Conservation (phyloP, 1,284 basidiomycete species). For the Sanguinoderma infundibulare region DNA sequence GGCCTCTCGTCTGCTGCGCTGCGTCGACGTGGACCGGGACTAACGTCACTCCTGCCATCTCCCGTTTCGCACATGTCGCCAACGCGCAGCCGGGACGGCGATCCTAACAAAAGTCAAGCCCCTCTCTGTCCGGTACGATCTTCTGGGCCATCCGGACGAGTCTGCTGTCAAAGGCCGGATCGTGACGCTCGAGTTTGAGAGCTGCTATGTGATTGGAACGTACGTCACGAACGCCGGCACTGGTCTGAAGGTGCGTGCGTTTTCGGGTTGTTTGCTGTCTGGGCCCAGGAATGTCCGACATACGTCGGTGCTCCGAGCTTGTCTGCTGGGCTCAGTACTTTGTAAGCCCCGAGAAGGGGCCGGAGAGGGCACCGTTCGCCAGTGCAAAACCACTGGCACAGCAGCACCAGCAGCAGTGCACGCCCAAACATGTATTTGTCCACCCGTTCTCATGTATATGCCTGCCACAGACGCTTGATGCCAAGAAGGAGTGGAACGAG, state of each 20-base stretch:
- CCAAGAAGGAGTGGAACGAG: conserved; percentile 77
- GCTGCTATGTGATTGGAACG: conserved; percentile 76
- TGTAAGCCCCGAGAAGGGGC: too few relatives aligned
- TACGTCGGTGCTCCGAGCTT: too few relatives aligned
- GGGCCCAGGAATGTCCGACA: too few relatives aligned
- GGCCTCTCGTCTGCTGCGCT: conserved; percentile 24
- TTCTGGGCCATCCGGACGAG: conserved; percentile 76
- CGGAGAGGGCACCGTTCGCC: not conserved
- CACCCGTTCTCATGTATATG: not conserved
- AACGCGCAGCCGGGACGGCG: conserved; percentile 74
- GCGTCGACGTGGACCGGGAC: too few relatives aligned
- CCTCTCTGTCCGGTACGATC: conserved; percentile 62
- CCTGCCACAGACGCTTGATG: conserved; percentile 63
- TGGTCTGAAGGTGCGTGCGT: conserved; percentile 65
- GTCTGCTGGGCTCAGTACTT: too few relatives aligned
- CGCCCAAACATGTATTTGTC: not conserved
- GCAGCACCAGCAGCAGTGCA: too few relatives aligned
- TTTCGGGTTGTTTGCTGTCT: not conserved
- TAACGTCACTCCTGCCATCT: not conserved
- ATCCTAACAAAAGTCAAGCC: conserved; percentile 82
- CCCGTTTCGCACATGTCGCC: not conserved
- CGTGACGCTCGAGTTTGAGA: conserved; percentile 80
- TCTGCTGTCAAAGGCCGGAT: conserved; percentile 73
- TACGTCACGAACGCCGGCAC: conserved; percentile 90
- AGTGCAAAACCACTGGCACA: not conserved